Evolutionary conservation across 768 basidiomycete genomes (phyloP).

Genomic region (Plicaturopsis crispa): DNA sequence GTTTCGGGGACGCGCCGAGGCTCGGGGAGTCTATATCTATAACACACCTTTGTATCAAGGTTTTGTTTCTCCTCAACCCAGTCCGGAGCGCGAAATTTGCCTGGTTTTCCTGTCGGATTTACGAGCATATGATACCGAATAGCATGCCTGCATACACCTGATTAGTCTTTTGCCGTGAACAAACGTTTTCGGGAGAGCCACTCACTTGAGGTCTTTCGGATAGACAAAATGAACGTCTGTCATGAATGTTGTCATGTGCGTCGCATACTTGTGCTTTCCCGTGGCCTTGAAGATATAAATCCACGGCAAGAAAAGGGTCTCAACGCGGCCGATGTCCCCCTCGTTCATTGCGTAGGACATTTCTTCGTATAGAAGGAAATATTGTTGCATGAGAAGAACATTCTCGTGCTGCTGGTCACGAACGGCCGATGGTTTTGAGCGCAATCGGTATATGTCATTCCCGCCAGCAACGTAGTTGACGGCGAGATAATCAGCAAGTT

Average conservation of each 20-base stretch:
- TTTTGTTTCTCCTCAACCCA: conserved; percentile 36
- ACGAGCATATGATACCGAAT: conserved; percentile 22
- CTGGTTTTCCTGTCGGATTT: conserved; percentile 27
- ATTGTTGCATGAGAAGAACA: conserved; percentile 19
- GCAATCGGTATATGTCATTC: conserved; percentile 3
- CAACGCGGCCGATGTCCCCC: conserved; percentile 23
- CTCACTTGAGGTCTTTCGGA: conserved; percentile 10
- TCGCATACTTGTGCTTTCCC: conserved; percentile 29
- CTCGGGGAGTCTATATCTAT: too few relatives aligned
- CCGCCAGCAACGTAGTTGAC: conserved; percentile 11
- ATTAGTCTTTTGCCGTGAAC: not conserved
- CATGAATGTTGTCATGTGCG: conserved; percentile 19
- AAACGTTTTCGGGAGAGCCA: not conserved
- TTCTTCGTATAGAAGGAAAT: conserved; percentile 33
- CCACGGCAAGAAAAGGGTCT: conserved; percentile 17
- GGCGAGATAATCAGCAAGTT: conserved; percentile 16
- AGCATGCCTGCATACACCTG: conserved; percentile 11
- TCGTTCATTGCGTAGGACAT: conserved; percentile 23
- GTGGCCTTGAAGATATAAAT: conserved; percentile 18
- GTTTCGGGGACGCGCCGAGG: too few relatives aligned
- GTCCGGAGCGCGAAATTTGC: conserved; percentile 25
- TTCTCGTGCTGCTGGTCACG: conserved; percentile 29
- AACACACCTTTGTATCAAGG: conserved; percentile 31
- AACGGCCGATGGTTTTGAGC: not conserved
- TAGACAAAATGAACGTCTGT: conserved; percentile 17